Percentiles rank a stretch among this genome's conserved stretches.
phyloP scores from a whole-genome alignment of 148 eudicot genomes.

The Beta vulgaris region DNA sequence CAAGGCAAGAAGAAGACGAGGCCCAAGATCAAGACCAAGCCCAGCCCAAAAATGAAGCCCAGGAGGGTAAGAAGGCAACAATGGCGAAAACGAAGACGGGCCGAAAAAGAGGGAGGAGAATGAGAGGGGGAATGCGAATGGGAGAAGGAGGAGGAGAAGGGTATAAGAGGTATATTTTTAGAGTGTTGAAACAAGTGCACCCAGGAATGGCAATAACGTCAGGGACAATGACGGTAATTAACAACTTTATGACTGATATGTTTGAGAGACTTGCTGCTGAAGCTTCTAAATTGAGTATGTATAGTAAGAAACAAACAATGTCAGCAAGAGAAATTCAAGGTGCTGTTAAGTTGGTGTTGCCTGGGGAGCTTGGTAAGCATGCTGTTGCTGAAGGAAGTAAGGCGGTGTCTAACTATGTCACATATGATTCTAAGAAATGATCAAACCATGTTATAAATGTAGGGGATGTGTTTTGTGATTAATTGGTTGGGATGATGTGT shows the following conservation, averaged over 20 bases:
- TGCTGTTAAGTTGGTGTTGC: constrained; percentile 75
- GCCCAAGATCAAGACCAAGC: constrained; percentile 1
- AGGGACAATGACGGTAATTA: constrained; percentile 67
- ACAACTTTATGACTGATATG: constrained; percentile 72
- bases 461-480: no score
- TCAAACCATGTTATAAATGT: no score
- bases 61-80: constrained; percentile 4
- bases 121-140: constrained; percentile 18
- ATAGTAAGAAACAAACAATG: constrained; percentile 40
- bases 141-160: constrained; percentile 42
- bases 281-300: constrained; percentile 37
- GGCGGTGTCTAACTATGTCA: constrained; percentile 53
- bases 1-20: neutral
- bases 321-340: constrained; percentile 70
- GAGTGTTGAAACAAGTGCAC: constrained; percentile 80
- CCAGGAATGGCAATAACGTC: constrained; percentile 65
- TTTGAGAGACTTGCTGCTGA: constrained; percentile 68
- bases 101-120: constrained; percentile 10
- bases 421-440: constrained; percentile 1
- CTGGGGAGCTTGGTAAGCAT: constrained; percentile 77
- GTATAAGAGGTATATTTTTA: constrained; percentile 55
- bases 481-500: no score
- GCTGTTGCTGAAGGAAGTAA: constrained; percentile 75
- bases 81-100: neutral
- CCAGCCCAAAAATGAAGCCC: neutral